phyloP scores from a whole-genome alignment of 73 alveolate genomes.

The Blepharisma stoltei region DNA sequence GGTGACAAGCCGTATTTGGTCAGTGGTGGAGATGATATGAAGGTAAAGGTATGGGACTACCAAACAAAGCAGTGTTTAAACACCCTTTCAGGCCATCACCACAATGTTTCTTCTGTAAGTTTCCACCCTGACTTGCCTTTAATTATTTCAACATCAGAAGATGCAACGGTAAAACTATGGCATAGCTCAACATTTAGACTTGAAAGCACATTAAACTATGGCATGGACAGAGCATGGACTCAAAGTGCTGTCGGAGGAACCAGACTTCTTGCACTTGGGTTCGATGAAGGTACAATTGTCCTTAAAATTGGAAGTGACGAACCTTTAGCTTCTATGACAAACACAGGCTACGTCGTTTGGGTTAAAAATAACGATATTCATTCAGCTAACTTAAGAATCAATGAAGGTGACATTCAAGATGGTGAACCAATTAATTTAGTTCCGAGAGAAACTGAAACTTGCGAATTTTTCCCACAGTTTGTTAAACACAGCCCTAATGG shows the following conservation, averaged over 20 bases:
- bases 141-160: conserved; percentile 88
- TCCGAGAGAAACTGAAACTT: conserved; percentile 77
- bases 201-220: conserved; percentile 85
- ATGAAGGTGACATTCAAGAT: conserved; percentile 55
- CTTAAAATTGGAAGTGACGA: conserved; percentile 97
- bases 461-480: conserved; percentile 93
- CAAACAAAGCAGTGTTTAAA: conserved; percentile 94
- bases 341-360: conserved; percentile 54
- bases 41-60: conserved; percentile 98
- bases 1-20: conserved; percentile 97
- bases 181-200: conserved; percentile 92
- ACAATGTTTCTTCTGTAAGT: conserved; percentile 83
- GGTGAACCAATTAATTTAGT: conserved; percentile 56
- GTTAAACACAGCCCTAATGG: conserved; percentile 96
- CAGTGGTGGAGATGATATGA: conserved; percentile 98
- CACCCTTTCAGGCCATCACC: conserved; percentile 91
- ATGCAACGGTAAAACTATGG: conserved; percentile 93
- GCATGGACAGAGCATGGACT: conserved; percentile 80
- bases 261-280: conserved; percentile 89
- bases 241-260: conserved; percentile 61
- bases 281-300: conserved; percentile 98
- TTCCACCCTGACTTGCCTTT: conserved; percentile 99
- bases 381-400: conserved; percentile 79
- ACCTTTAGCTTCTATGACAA: conserved; percentile 84
- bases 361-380: conserved; percentile 82